These are phyloP conservation scores for Pleurozium schreberi DNA, from an alignment of 225 moss, liverwort and hornwort species.

Conservation along the genomic window DNA sequence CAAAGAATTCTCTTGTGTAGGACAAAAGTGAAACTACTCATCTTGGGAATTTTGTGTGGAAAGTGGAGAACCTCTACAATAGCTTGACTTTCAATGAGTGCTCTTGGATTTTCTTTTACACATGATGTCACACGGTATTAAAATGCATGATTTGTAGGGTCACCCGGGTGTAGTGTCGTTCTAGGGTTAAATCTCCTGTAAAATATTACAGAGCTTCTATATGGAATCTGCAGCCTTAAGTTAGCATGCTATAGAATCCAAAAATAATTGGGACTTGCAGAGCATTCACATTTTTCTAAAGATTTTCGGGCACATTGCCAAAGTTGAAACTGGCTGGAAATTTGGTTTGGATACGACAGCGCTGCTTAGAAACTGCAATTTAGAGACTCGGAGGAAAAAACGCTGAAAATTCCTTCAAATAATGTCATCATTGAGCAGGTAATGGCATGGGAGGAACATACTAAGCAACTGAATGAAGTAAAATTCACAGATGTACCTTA, in stretches of 20 bases:
- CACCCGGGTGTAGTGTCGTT: too few species aligned
- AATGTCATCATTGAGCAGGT: neutral
- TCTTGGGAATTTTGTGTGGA: too few species aligned
- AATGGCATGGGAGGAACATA: neutral
- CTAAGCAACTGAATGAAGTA: neutral
- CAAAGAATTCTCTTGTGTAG: too few species aligned
- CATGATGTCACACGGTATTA: too few species aligned
- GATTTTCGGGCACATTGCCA: neutral
- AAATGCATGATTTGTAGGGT: too few species aligned
- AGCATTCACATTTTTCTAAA: too few species aligned
- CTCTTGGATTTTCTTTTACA: too few species aligned
- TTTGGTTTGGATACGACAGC: neutral
- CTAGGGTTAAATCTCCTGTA: neutral
- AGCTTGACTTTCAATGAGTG: too few species aligned
- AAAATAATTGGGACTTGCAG: neutral
- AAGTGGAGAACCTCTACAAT: too few species aligned
- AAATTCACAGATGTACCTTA: neutral
- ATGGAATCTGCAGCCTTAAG: neutral
- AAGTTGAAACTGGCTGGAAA: neutral
- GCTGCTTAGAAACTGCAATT: neutral
- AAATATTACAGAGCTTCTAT: too few species aligned
- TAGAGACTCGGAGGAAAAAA: too few species aligned
- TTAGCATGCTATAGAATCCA: neutral
- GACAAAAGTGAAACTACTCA: too few species aligned
- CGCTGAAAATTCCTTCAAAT: neutral